Percentiles rank a stretch among this genome's conserved stretches.
phyloP scores from a whole-genome alignment of 257 asterid species.

The Solanum sejunctum region DNA sequence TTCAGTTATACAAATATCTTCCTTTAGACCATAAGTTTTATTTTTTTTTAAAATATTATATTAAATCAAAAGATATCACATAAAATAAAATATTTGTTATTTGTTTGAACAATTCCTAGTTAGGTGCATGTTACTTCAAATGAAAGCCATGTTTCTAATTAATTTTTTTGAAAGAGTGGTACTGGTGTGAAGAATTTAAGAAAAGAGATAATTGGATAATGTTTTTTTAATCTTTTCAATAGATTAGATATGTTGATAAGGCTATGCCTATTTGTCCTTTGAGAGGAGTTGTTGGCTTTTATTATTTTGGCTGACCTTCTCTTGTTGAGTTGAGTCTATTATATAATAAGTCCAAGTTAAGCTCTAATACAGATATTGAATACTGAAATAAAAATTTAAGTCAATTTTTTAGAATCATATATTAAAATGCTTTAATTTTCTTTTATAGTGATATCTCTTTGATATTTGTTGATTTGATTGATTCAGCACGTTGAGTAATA shows the following conservation, averaged over 20 bases:
- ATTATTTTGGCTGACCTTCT: background rate
- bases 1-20: too few species aligned
- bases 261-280: background rate
- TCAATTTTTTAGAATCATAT: background rate
- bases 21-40: too few species aligned
- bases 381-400: too few species aligned
- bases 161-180: background rate
- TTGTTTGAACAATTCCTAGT: background rate
- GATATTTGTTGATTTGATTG: accelerated
- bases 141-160: background rate
- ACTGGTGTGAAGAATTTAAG: background rate
- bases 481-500: background rate
- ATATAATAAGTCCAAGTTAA: background rate
- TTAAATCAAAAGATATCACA: too few species aligned
- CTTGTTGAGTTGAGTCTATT: background rate
- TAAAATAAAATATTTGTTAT: background rate
- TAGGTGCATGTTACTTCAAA: background rate
- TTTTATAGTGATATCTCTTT: background rate
- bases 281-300: background rate
- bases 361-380: too few species aligned
- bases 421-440: background rate
- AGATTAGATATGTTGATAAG: background rate
- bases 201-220: background rate
- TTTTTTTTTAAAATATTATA: too few species aligned
- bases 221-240: background rate